Evolutionary conservation across 768 basidiomycete genomes (phyloP), one percentile per base, ranked within the genome.

Genomic region (Suillus sp.): DNA sequence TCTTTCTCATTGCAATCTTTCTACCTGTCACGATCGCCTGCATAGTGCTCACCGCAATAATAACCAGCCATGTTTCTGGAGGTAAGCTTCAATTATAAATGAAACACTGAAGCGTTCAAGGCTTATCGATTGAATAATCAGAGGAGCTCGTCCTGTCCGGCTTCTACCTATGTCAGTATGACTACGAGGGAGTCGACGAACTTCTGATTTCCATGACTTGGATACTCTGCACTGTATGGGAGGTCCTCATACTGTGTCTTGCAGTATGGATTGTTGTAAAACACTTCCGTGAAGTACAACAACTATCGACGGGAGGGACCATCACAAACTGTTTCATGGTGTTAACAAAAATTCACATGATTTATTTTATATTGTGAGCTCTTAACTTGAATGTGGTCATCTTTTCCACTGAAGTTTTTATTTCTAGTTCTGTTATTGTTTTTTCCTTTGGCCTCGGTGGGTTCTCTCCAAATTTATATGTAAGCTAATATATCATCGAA

Each of bases 301-400:
- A 11, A 37, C n/a, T 22, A 8, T 37, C n/a, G 1, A 56, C 7
- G 9, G 5, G 35, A 37, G 16, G 55, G 25, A 56, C 16, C 8
- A 18, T 37, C 11, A 14, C 16, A 10, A 18, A n/a, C 6, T 57
- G 56, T 57, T 27, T 57, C 25, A 27, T 18, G 11, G 56, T 40
- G 56, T 40, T 57, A 20, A 40, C 13, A 20, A 57, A 40, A 40
- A 40, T 7, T 27, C 56, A 10, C 37, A 42, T 40, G 56, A 1
- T 57, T 40, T 40, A 57, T 11, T 30, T 57, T 3, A 18, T 37
- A 55, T 14, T 35, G 55, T 57, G 56, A 57, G 56, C 27, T 57
- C 18, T 2, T 30, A 14, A n/a, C 30, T 27, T 40, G 10, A 27
- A 57, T 30, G 18, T 20, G 27, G 11, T 27, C 20, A 20, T 40